A percentile compares a stretch with the other conserved stretches of the same genome.
These are phyloP conservation scores for Lantana camara DNA, from an alignment of 257 asterid species.

Conservation along the genomic window DNA sequence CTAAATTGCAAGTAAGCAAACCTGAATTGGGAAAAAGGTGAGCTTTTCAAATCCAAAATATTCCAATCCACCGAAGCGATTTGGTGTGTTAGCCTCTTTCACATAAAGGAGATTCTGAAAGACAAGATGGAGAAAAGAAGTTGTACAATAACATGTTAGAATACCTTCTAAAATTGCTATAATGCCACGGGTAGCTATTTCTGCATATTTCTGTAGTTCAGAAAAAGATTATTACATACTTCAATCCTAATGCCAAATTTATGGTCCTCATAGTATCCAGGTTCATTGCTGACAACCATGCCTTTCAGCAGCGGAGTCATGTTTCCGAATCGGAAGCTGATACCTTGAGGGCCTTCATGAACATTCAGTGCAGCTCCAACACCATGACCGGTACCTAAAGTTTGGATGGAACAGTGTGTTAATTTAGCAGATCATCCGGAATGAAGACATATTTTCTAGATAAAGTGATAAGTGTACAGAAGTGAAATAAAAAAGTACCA, in stretches of 20 bases:
- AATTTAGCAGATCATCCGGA: conserved; percentile 14
- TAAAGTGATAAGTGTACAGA: conserved; percentile 1
- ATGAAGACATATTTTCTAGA: neutral
- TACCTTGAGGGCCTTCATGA: conserved; percentile 99
- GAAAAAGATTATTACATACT: conserved; percentile 46
- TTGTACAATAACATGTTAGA: conserved; percentile 3
- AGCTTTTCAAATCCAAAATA: conserved; percentile 94
- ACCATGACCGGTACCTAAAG: conserved; percentile 95
- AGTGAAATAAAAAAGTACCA: conserved; percentile 50
- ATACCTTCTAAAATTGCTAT: neutral
- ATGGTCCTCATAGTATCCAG: conserved; percentile 98
- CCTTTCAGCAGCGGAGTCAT: conserved; percentile 87
- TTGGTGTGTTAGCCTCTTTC: conserved; percentile 74
- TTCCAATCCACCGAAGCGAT: conserved; percentile 84
- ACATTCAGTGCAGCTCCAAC: conserved; percentile 99
- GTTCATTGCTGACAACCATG: conserved; percentile 99
- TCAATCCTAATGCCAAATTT: conserved; percentile 96
- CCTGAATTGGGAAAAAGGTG: conserved; percentile 96
- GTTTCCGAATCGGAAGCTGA: conserved; percentile 95
- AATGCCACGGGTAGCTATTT: conserved; percentile 8
- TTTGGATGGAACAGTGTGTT: conserved; percentile 9
- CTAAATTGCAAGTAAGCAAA: conserved; percentile 27
- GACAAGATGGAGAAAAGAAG: conserved; percentile 25
- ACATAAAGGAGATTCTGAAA: conserved; percentile 86
- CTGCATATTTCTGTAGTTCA: conserved; percentile 19